Evolutionary conservation across 495 filamentous ascomycete genomes (phyloP).

Genomic region (Immersiella caudata): DNA sequence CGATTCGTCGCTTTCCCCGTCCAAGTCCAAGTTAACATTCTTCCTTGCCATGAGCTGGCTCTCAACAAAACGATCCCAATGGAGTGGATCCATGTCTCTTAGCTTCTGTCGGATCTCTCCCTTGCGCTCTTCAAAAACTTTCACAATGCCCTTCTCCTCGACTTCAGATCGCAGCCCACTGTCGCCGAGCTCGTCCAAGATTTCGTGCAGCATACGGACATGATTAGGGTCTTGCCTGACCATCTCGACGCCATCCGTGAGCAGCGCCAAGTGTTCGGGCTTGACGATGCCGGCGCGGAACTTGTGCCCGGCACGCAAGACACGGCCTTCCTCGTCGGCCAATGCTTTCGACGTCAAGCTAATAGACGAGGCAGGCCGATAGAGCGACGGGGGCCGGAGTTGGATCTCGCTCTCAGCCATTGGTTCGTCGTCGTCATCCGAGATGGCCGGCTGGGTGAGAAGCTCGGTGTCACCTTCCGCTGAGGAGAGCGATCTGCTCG

Average conservation of each 20-base stretch:
- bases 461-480: conserved; percentile 2
- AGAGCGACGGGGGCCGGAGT: conserved; percentile 51
- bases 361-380: conserved; percentile 75
- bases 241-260: conserved; percentile 47
- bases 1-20: not conserved
- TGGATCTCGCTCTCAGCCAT: conserved; percentile 30
- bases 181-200: conserved; percentile 66
- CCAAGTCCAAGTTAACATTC: conserved; percentile 44
- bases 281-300: conserved; percentile 64
- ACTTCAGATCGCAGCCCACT: conserved; percentile 61
- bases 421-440: conserved; percentile 41
- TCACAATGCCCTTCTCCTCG: conserved; percentile 57
- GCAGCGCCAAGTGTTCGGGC: conserved; percentile 48
- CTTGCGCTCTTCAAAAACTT: conserved; percentile 60
- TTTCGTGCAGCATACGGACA: conserved; percentile 57
- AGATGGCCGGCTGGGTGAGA: conserved; percentile 10
- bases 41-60: conserved; percentile 67
- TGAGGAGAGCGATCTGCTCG: conserved; percentile 6
- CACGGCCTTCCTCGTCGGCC: conserved; percentile 84
- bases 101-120: conserved; percentile 54
- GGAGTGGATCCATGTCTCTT: conserved; percentile 59
- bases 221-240: conserved; percentile 59
- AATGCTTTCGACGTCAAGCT: conserved; percentile 78
- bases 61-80: conserved; percentile 67
- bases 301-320: conserved; percentile 81